Base-by-base conservation (phyloP, 345 rosid species). In the Cardamine chenopodiifolia region DNA sequence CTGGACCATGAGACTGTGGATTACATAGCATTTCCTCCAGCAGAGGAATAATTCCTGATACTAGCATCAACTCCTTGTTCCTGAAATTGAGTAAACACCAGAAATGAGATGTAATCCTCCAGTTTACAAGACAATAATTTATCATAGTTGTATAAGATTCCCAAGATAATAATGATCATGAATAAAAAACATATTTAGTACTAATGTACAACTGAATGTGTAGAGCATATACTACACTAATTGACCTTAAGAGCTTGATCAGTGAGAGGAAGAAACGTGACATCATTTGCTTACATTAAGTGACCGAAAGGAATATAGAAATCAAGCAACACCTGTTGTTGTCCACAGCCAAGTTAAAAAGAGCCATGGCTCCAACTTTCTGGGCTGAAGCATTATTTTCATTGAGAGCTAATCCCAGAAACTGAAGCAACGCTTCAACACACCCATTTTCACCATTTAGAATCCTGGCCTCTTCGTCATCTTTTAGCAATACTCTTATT, bases 281-380 rank as follows among this genome's bases (percentile, higher is more conserved):
- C 40, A 69, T 39, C 63, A n/a, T 40, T 15, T 14, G 44, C 32
- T 49, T 34, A 17, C 42, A 26, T 17, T 8, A 5, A 61, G 23
- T 39, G 50, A 52, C 12, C 6, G 6, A 65, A 2, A 72, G 48
- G 55, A 54, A 39, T 8, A 57, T 14, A 39, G 12, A 39, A 35
- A 39, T 50, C 26, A 47, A 64, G 28, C 35, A 79, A 20, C 70
- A 95, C 99, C 99, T 95, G 86, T 90, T 85, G 78, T 92, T 90
- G 82, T 89, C 84, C 72, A 95, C 97, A 8, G 94, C 92, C 70
- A 95, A 91, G 80, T 95, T 95, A 74, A 95, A 95, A 25, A 95
- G 88, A 68, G 99, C 96, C 99, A 95, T 86, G 28, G 99, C 96
- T 50, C 97, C 99, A 73, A 80, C 78, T 76, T 86, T 94, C 81